phyloP scores from a whole-genome alignment of 441 rosid genomes.

The Pelargonium australe region DNA sequence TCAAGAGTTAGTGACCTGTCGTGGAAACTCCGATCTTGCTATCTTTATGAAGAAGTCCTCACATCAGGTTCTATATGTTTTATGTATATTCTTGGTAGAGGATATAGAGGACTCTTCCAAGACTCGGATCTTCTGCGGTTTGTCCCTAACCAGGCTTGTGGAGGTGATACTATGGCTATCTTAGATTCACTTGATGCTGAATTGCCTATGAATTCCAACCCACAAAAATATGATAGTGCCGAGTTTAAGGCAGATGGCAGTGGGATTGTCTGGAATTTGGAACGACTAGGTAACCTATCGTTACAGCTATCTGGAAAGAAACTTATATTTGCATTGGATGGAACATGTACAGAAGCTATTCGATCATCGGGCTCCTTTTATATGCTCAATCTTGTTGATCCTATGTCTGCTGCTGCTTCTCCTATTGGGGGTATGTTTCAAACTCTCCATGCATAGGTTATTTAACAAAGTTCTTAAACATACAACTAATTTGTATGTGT shows the following conservation, averaged over 20 bases:
- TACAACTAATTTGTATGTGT: conserved; percentile 8
- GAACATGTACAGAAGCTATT: conserved; percentile 77
- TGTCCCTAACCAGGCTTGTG: conserved; percentile 99
- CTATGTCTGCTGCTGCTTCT: conserved; percentile 99
- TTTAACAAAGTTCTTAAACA: not conserved
- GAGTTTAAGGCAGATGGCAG: conserved; percentile 93
- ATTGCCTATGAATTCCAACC: conserved; percentile 50
- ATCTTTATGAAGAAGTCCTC: conserved; percentile 99
- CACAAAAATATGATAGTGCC: conserved; percentile 64
- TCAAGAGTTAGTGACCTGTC: conserved; percentile 77
- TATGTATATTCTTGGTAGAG: conserved; percentile 99
- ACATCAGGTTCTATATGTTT: conserved; percentile 93
- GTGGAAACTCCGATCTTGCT: conserved; percentile 97
- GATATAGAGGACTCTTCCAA: conserved; percentile 97
- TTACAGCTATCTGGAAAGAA: conserved; percentile 95
- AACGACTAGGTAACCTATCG: conserved; percentile 77
- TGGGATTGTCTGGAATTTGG: conserved; percentile 99
- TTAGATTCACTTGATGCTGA: conserved; percentile 87
- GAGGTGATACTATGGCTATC: conserved; percentile 99
- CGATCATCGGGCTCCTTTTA: conserved; percentile 79
- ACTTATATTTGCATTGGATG: conserved; percentile 99
- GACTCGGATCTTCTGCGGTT: conserved; percentile 91
- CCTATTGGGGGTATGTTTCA: conserved; percentile 83
- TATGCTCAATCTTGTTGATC: conserved; percentile 97
- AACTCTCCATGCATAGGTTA: not conserved